Evolutionary conservation across 192 early-diverging fungal species (phyloP).

Genomic region (Linnemannia hyalina): DNA sequence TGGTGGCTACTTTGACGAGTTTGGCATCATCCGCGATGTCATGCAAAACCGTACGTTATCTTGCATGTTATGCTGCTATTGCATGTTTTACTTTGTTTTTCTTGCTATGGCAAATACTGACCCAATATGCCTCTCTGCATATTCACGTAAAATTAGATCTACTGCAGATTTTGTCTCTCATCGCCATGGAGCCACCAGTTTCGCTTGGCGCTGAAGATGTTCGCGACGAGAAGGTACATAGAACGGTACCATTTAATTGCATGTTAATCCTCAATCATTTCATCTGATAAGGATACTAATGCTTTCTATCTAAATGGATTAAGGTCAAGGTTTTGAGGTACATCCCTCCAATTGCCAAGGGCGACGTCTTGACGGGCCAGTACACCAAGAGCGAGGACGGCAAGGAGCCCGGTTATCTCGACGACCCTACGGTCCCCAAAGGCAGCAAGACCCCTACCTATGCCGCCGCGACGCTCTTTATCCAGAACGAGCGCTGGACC

Average conservation of each 20-base stretch:
- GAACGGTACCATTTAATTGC: conserved; percentile 23
- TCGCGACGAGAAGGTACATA: conserved; percentile 95
- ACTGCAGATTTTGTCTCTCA: conserved; percentile 91
- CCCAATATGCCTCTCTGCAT: background rate
- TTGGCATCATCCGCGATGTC: conserved; percentile 98
- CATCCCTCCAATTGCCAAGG: conserved; percentile 81
- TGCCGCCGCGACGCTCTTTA: conserved; percentile 89
- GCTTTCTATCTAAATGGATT: no score
- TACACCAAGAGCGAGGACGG: conserved; percentile 86
- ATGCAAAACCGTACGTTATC: conserved; percentile 82
- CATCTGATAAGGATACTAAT: background rate
- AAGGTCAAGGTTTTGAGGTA: conserved; percentile 80
- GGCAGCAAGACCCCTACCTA: conserved; percentile 94
- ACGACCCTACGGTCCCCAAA: conserved; percentile 90
- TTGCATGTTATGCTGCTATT: background rate
- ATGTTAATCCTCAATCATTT: background rate
- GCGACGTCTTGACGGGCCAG: conserved; percentile 92
- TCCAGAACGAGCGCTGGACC: conserved; percentile 97
- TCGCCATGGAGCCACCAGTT: conserved; percentile 96
- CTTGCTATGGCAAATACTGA: conserved; percentile 2
- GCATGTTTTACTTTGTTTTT: background rate
- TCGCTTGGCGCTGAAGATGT: conserved; percentile 91
- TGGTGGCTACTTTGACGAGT: conserved; percentile 99
- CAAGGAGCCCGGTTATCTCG: conserved; percentile 91
- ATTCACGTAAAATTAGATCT: conserved; percentile 75